These are phyloP conservation scores for Trametes cubensis DNA, from an alignment of 768 basidiomycete genomes.

Conservation along the genomic window DNA sequence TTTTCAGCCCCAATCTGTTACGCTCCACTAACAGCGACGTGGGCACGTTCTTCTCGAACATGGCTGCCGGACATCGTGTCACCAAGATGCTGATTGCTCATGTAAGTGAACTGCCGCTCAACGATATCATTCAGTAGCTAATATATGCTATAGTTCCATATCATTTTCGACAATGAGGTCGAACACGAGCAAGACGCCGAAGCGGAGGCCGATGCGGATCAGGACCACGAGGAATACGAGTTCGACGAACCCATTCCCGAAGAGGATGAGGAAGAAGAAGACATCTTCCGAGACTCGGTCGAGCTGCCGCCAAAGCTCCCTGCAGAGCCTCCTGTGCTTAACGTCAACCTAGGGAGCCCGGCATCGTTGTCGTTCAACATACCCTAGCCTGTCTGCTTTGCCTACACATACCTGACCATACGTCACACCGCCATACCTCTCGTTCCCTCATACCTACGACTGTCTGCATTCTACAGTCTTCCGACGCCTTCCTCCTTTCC, in stretches of 20 bases:
- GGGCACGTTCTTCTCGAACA: conserved; percentile 75
- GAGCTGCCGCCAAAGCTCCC: conserved; percentile 17
- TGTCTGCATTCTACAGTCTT: not conserved
- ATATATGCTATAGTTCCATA: conserved; percentile 44
- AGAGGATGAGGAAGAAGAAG: conserved; percentile 58
- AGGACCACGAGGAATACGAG: conserved; percentile 64
- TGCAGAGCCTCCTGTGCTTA: conserved; percentile 26
- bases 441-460: not conserved
- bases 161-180: conserved; percentile 64
- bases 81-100: conserved; percentile 77
- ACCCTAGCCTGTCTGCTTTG: conserved; percentile 2
- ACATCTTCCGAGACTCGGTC: conserved; percentile 20
- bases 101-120: conserved; percentile 45
- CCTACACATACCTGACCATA: conserved; percentile 3
- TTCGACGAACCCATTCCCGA: conserved; percentile 68
- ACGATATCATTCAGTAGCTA: conserved; percentile 3
- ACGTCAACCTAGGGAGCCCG: conserved; percentile 26
- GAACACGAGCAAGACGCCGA: conserved; percentile 43
- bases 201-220: conserved; percentile 36
- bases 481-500: not conserved
- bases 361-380: conserved; percentile 26
- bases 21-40: conserved; percentile 81
- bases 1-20: conserved; percentile 81
- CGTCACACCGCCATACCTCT: not conserved
- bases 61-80: conserved; percentile 77